These are phyloP conservation scores for Chlamydomonas reinhardtii DNA, from an alignment of 163 green algal species.

Conservation along the genomic window DNA sequence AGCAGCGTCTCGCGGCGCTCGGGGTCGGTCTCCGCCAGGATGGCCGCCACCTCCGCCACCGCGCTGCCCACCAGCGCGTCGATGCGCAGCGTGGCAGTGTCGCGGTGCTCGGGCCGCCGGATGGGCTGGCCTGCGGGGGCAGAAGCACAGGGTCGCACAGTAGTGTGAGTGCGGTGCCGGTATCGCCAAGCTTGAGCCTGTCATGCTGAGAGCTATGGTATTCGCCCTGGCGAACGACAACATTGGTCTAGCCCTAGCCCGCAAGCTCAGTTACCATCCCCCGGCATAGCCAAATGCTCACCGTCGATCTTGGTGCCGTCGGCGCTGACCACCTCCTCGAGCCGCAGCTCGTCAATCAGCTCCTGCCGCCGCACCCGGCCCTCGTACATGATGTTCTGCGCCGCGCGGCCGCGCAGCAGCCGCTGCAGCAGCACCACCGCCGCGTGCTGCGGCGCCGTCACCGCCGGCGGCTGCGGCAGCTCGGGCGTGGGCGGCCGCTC, in stretches of 20 bases:
- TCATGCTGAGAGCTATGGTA: too few species aligned
- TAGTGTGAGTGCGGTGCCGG: too few species aligned
- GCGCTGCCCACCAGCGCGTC: slow-evolving; percentile 57
- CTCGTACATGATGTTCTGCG: slow-evolving; percentile 82
- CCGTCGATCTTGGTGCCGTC: neutral
- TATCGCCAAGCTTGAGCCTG: too few species aligned
- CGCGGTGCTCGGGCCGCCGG: slow-evolving; percentile 39
- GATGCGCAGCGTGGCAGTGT: slow-evolving; percentile 41
- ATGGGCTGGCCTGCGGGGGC: neutral
- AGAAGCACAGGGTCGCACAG: too few species aligned
- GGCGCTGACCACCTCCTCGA: neutral
- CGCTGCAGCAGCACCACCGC: slow-evolving; percentile 82
- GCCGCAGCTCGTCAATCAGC: slow-evolving; percentile 75
- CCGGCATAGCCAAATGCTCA: too few species aligned
- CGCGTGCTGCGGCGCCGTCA: slow-evolving; percentile 50
- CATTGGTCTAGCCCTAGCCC: too few species aligned
- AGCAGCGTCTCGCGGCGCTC: slow-evolving; percentile 28
- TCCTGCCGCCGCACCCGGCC: slow-evolving; percentile 68
- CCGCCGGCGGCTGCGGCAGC: slow-evolving; percentile 57
- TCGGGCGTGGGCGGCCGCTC: slow-evolving; percentile 53
- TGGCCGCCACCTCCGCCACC: slow-evolving; percentile 44
- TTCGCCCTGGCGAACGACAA: too few species aligned
- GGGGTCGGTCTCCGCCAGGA: slow-evolving; percentile 48
- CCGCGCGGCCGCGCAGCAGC: slow-evolving; percentile 81
- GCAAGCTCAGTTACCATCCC: too few species aligned